phyloP scores from a whole-genome alignment of 2,329 filamentous ascomycete species.

The Pyrenophora graminea region DNA sequence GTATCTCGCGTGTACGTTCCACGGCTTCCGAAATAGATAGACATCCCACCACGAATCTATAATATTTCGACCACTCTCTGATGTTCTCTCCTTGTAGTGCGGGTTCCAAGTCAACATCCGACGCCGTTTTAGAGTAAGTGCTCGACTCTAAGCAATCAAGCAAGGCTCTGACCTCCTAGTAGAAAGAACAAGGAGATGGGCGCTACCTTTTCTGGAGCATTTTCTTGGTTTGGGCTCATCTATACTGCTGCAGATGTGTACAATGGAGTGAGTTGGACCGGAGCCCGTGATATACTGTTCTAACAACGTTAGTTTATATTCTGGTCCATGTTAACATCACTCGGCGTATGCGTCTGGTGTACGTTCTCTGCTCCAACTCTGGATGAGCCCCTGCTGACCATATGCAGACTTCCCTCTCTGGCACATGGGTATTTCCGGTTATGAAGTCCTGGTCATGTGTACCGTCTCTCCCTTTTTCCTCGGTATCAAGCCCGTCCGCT shows the following conservation, averaged over 20 bases:
- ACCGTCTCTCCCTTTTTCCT: slow-evolving; percentile 82
- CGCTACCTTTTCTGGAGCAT: slow-evolving; percentile 70
- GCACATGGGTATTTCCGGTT: slow-evolving; percentile 99
- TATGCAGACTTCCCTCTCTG: slow-evolving; percentile 85
- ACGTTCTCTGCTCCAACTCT: slow-evolving; percentile 50
- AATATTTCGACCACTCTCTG: slow-evolving; percentile 41
- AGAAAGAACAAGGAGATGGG: slow-evolving; percentile 77
- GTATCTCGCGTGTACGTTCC: slow-evolving; percentile 97
- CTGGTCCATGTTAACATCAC: slow-evolving; percentile 90
- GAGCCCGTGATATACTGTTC: neutral
- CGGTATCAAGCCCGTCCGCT: slow-evolving; percentile 69
- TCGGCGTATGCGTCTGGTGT: slow-evolving; percentile 93
- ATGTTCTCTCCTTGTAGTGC: slow-evolving; percentile 47
- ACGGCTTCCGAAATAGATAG: slow-evolving; percentile 87
- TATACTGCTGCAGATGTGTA: slow-evolving; percentile 89
- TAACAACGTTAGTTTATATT: slow-evolving; percentile 74
- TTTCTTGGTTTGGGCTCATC: slow-evolving; percentile 73
- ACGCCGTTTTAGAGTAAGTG: slow-evolving; percentile 66
- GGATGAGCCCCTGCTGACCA: slow-evolving; percentile 18
- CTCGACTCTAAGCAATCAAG: slow-evolving; percentile 9
- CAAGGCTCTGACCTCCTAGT: slow-evolving; percentile 29
- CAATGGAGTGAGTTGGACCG: slow-evolving; percentile 69
- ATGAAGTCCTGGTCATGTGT: slow-evolving; percentile 85
- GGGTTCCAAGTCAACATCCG: slow-evolving; percentile 51
- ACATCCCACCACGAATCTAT: slow-evolving; percentile 42